Conservation (phyloP, 208 protist genomes). For the Crithidia fasciculata region DNA sequence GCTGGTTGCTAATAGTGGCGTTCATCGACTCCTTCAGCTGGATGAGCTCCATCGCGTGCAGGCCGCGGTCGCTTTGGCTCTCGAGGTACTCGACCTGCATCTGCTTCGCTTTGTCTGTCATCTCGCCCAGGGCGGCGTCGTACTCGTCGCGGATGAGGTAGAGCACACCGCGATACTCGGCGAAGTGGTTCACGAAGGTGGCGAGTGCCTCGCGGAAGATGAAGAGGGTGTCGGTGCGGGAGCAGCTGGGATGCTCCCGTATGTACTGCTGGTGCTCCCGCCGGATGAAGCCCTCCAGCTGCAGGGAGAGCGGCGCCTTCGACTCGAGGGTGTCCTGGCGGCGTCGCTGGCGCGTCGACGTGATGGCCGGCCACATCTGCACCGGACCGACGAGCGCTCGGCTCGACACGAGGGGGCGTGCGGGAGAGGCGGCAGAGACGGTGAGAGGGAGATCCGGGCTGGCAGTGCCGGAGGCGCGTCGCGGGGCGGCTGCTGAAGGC, state of each 20-base stretch:
- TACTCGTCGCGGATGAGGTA: constrained; percentile 86
- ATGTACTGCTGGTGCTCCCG: constrained; percentile 77
- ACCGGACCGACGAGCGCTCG: neutral
- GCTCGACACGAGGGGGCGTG: constrained; percentile 18
- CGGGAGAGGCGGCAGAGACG: neutral
- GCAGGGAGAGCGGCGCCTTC: constrained; percentile 74
- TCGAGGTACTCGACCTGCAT: constrained; percentile 70
- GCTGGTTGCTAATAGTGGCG: constrained; percentile 85
- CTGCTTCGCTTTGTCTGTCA: constrained; percentile 50
- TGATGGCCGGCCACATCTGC: constrained; percentile 35
- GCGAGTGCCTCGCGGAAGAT: constrained; percentile 86
- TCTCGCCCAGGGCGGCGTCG: constrained; percentile 70
- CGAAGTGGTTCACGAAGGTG: constrained; percentile 83
- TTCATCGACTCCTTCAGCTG: constrained; percentile 79
- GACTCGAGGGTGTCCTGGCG: constrained; percentile 36
- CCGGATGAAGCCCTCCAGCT: constrained; percentile 86
- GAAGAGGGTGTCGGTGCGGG: constrained; percentile 72
- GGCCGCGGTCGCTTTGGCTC: constrained; percentile 67
- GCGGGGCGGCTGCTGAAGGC: constrained; percentile 17
- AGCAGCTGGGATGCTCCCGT: constrained; percentile 65
- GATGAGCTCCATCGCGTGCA: constrained; percentile 82
- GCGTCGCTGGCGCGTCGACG: constrained; percentile 26
- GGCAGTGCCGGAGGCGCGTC: constrained; percentile 2
- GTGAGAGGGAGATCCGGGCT: constrained; percentile 9
- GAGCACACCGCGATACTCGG: constrained; percentile 77